Percentiles rank a stretch among this genome's conserved stretches.
Evolutionary conservation across 2,329 filamentous ascomycete species (phyloP).

Genomic region (Epichloe aotearoae): DNA sequence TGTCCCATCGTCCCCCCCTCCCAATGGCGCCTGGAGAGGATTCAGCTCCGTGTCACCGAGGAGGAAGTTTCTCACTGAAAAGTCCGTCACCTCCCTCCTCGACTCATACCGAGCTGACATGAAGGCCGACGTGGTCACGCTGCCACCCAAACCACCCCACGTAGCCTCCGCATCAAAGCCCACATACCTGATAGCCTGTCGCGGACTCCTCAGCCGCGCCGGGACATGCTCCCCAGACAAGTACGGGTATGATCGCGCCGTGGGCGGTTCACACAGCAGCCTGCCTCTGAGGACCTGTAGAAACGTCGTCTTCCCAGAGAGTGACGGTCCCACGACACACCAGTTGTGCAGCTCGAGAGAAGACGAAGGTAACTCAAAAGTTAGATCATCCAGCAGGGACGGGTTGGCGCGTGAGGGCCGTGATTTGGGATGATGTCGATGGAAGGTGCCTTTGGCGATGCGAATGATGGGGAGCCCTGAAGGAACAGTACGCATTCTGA

Average conservation of each 20-base stretch:
- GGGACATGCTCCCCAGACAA: constrained; percentile 51
- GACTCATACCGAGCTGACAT: constrained; percentile 86
- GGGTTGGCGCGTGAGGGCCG: constrained; percentile 44
- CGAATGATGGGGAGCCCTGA: constrained; percentile 47
- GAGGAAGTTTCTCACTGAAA: constrained; percentile 69
- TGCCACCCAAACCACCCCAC: constrained; percentile 35
- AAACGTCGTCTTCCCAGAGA: constrained; percentile 69
- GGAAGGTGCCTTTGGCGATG: constrained; percentile 73
- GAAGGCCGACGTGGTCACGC: constrained; percentile 60
- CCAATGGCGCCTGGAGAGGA: constrained; percentile 33
- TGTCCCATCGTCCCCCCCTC: constrained; percentile 31
- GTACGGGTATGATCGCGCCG: constrained; percentile 65
- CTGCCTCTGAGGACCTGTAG: constrained; percentile 66
- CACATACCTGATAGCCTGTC: constrained; percentile 70
- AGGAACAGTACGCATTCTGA: constrained; percentile 3
- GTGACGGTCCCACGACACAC: constrained; percentile 71
- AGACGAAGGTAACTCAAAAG: constrained; percentile 53
- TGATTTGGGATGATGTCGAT: constrained; percentile 55
- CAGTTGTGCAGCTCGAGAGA: constrained; percentile 48
- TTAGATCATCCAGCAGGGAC: constrained; percentile 58
- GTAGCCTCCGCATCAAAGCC: constrained; percentile 70
- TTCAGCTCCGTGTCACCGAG: constrained; percentile 76
- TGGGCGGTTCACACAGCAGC: constrained; percentile 62
- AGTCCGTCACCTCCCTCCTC: constrained; percentile 74
- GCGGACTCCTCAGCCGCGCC: constrained; percentile 41